Conservation (phyloP, 352 stramenopile genomes). For the Phytophthora quininea region DNA sequence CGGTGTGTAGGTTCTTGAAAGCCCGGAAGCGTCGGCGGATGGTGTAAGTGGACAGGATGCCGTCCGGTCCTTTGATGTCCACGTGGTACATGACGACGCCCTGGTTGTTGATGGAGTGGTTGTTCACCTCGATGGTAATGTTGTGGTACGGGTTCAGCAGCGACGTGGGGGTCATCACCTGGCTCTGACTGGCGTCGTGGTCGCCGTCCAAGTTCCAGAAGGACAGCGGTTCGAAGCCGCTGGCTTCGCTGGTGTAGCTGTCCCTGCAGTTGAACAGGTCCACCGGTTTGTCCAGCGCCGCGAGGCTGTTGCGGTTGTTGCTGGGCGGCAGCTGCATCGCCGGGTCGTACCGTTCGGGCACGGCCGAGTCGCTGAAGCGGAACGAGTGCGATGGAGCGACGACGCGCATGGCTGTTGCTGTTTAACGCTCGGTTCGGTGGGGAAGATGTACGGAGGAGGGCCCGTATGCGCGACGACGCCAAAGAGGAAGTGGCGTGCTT, state of each 20-base stretch:
- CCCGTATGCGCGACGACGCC: constrained; percentile 4
- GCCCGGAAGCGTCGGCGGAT: constrained; percentile 81
- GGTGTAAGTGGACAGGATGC: constrained; percentile 83
- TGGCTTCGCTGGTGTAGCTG: constrained; percentile 70
- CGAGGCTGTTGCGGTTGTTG: constrained; percentile 64
- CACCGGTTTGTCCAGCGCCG: constrained; percentile 47
- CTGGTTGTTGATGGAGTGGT: constrained; percentile 75
- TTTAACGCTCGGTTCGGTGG: background rate
- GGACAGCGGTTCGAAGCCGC: constrained; percentile 62
- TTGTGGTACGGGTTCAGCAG: constrained; percentile 67
- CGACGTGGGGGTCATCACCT: constrained; percentile 37
- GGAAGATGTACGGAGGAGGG: background rate
- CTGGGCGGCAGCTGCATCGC: constrained; percentile 50
- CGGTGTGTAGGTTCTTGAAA: constrained; percentile 80
- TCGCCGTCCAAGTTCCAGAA: constrained; percentile 62
- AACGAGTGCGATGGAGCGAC: constrained; percentile 30
- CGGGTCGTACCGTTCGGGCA: constrained; percentile 52
- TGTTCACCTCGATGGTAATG: constrained; percentile 73
- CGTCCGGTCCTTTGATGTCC: constrained; percentile 81
- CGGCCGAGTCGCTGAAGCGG: constrained; percentile 60
- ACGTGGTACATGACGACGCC: constrained; percentile 90
- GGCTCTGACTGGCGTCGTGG: constrained; percentile 42
- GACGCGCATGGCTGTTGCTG: constrained; percentile 21
- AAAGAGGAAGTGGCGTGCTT: constrained; percentile 26
- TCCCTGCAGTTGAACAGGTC: constrained; percentile 42